Evolutionary conservation across 805 yeast species (phyloP).

Genomic region (Saccharomycopsis vini): DNA sequence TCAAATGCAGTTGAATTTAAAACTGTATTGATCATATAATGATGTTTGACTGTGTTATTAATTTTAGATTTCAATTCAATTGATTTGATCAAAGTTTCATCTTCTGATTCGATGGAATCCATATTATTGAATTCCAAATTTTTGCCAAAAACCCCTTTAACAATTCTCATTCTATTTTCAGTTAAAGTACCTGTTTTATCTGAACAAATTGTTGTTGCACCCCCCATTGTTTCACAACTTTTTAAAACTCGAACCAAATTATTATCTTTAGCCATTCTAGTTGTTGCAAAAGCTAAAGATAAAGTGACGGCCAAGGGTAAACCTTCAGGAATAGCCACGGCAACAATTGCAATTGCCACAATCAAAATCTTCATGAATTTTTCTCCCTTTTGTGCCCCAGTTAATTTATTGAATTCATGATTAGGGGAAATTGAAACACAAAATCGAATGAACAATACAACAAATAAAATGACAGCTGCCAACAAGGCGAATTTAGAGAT

Average conservation of each 20-base stretch:
- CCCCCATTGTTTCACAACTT: constrained; percentile 98
- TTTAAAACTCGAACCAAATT: constrained; percentile 88
- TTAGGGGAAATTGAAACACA: constrained; percentile 50
- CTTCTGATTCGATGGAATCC: background rate
- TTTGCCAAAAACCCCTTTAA: constrained; percentile 60
- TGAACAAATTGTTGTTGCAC: constrained; percentile 94
- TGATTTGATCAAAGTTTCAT: constrained; percentile 14
- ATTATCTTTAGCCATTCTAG: constrained; percentile 95
- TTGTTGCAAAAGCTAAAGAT: constrained; percentile 95
- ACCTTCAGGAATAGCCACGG: constrained; percentile 99
- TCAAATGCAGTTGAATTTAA: constrained; percentile 90
- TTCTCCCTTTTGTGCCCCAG: constrained; percentile 73
- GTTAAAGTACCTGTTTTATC: constrained; percentile 98
- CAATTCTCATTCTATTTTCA: constrained; percentile 88
- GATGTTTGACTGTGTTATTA: constrained; percentile 11
- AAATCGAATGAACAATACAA: constrained; percentile 72
- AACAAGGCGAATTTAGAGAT: constrained; percentile 90
- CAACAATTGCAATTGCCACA: constrained; percentile 85
- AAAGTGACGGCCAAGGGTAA: constrained; percentile 94
- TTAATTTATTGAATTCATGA: constrained; percentile 34
- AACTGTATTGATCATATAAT: constrained; percentile 48
- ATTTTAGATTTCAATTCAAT: constrained; percentile 18
- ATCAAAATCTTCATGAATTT: constrained; percentile 78
- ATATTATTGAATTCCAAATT: constrained; percentile 41
- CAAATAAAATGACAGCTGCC: constrained; percentile 74